A percentile compares a stretch with the other conserved stretches of the same genome.
These are phyloP conservation scores for Metschnikowia gruessii DNA, from an alignment of 805 yeast genomes.

Conservation along the genomic window DNA sequence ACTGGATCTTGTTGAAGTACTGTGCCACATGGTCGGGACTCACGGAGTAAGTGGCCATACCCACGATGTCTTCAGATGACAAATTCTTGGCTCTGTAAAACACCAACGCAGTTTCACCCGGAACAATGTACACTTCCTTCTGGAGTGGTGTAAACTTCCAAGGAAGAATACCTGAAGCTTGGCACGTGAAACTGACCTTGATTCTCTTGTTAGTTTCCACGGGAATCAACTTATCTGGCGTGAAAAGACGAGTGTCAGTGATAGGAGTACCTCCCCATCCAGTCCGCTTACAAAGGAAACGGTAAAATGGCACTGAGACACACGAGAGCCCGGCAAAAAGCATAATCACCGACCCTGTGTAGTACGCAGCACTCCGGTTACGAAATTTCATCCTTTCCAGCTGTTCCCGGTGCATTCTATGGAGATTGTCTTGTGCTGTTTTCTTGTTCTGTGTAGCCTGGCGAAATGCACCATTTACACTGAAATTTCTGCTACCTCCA, in stretches of 20 bases:
- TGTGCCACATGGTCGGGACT: conserved; percentile 96
- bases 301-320: conserved; percentile 88
- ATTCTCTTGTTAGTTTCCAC: conserved; percentile 82
- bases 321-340: conserved; percentile 75
- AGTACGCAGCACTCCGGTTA: conserved; percentile 59
- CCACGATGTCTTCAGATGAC: conserved; percentile 86
- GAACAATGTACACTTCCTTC: conserved; percentile 84
- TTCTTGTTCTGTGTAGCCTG: conserved; percentile 6
- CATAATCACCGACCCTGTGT: conserved; percentile 65
- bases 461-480: not conserved
- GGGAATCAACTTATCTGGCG: conserved; percentile 84
- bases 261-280: conserved; percentile 97
- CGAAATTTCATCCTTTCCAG: conserved; percentile 31
- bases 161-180: conserved; percentile 84
- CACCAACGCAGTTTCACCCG: conserved; percentile 97
- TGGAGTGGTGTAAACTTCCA: conserved; percentile 97
- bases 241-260: conserved; percentile 75
- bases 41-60: conserved; percentile 97
- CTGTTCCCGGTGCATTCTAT: conserved; percentile 20
- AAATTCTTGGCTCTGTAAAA: conserved; percentile 89
- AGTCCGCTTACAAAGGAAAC: conserved; percentile 89
- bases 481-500: conserved; percentile 1
- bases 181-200: conserved; percentile 84
- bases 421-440: conserved; percentile 7
- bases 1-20: conserved; percentile 94